Percentiles rank a stretch among this genome's conserved stretches.
Conservation (phyloP, 768 basidiomycete species). For the Amanita subjunquillea region DNA sequence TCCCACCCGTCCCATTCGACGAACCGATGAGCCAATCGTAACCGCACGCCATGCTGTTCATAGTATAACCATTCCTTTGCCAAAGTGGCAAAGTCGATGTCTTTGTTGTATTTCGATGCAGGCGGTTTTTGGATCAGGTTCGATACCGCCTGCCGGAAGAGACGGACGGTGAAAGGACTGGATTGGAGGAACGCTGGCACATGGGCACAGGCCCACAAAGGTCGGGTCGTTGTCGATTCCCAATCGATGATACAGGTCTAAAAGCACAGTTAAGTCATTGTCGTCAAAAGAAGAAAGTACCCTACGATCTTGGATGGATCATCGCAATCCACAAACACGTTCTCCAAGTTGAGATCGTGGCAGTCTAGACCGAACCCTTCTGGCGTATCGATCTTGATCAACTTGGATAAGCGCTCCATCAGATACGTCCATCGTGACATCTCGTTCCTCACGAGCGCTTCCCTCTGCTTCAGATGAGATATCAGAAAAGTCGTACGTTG, state of each 20-base stretch:
- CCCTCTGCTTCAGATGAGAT: slow-evolving; percentile 55
- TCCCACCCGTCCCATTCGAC: slow-evolving; percentile 92
- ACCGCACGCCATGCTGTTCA: slow-evolving; percentile 51
- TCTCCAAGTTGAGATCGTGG: slow-evolving; percentile 80
- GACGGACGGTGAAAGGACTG: slow-evolving; percentile 61
- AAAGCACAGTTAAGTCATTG: slow-evolving; percentile 4
- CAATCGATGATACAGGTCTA: slow-evolving; percentile 86
- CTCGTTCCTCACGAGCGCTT: slow-evolving; percentile 54
- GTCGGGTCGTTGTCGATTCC: slow-evolving; percentile 85
- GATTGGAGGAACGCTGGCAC: slow-evolving; percentile 71
- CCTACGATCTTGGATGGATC: slow-evolving; percentile 66
- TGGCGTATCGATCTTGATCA: slow-evolving; percentile 18
- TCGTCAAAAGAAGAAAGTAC: slow-evolving; percentile 8
- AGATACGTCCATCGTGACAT: slow-evolving; percentile 61
- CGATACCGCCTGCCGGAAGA: slow-evolving; percentile 58
- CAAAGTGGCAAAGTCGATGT: slow-evolving; percentile 26
- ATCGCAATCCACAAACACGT: slow-evolving; percentile 67
- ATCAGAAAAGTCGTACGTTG: slow-evolving; percentile 73
- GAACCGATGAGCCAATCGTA: slow-evolving; percentile 72
- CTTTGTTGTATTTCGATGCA: neutral
- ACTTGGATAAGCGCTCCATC: slow-evolving; percentile 46
- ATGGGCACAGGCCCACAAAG: slow-evolving; percentile 79
- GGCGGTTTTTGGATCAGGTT: slow-evolving; percentile 29
- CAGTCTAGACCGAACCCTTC: slow-evolving; percentile 77
- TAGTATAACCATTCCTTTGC: slow-evolving; percentile 68